phyloP scores from a whole-genome alignment of 192 early-diverging fungal genomes.

The Entomortierella beljakovae region DNA sequence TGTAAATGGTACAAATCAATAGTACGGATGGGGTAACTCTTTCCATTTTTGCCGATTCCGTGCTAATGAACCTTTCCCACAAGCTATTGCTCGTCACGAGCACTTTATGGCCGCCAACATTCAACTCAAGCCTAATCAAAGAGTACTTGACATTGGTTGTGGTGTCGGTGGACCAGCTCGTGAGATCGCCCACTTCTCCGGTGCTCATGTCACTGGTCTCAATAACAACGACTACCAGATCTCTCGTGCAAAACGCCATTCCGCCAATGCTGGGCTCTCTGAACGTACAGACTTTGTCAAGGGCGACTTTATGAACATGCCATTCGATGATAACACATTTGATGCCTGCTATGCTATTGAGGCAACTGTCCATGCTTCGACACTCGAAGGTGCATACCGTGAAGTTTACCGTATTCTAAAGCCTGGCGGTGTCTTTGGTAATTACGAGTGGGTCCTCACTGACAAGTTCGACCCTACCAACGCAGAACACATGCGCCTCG shows the following conservation, averaged over 20 bases:
- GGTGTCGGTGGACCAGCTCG: constrained; percentile 97
- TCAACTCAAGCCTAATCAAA: constrained; percentile 72
- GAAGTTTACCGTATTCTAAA: constrained; percentile 94
- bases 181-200: constrained; percentile 91
- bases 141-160: constrained; percentile 94
- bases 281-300: constrained; percentile 63
- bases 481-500: constrained; percentile 76
- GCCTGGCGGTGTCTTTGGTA: constrained; percentile 91
- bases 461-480: constrained; percentile 87
- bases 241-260: constrained; percentile 78
- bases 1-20: constrained; percentile 2
- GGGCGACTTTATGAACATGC: constrained; percentile 92
- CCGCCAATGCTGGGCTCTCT: constrained; percentile 74
- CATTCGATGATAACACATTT: constrained; percentile 80
- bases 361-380: constrained; percentile 91
- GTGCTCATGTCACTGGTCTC: constrained; percentile 89
- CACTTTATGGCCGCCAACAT: constrained; percentile 85
- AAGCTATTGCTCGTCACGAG: constrained; percentile 92
- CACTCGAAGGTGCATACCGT: constrained; percentile 86
- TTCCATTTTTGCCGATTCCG: constrained; percentile 95
- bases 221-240: constrained; percentile 98
- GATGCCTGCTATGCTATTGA: constrained; percentile 98
- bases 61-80: constrained; percentile 78
- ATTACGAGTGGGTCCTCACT: constrained; percentile 97
- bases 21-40: constrained; percentile 86